phyloP scores from a whole-genome alignment of 768 basidiomycete species.

The Guyanaporus albipodus region DNA sequence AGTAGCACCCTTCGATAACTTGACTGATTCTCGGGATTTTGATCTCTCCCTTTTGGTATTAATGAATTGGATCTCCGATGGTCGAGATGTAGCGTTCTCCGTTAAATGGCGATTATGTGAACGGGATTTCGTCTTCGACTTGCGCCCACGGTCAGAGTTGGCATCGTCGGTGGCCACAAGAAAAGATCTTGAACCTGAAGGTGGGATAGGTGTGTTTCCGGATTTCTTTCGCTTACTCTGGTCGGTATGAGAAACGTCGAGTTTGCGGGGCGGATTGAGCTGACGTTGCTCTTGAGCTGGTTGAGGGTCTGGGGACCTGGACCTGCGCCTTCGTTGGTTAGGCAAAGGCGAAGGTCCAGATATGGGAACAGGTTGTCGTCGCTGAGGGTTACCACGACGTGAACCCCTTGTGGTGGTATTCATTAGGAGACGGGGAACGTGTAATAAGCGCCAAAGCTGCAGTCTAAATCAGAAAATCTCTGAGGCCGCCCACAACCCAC shows the following conservation, averaged over 20 bases:
- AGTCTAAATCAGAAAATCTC: neutral
- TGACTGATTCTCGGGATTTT: conserved; percentile 33
- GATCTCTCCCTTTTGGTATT: conserved; percentile 32
- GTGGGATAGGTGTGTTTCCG: conserved; percentile 8
- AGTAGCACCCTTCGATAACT: conserved; percentile 19
- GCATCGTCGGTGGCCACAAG: conserved; percentile 27
- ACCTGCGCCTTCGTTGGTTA: conserved; percentile 30
- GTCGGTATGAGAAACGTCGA: conserved; percentile 21
- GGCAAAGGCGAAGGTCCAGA: conserved; percentile 14
- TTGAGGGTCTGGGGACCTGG: conserved; percentile 33
- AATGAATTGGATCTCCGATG: neutral
- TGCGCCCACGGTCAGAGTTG: conserved; percentile 31
- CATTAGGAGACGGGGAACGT: conserved; percentile 12
- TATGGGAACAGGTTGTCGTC: conserved; percentile 19
- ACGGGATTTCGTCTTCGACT: conserved; percentile 27
- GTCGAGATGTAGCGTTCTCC: conserved; percentile 19
- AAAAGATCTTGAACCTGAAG: conserved; percentile 23
- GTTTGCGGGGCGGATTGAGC: conserved; percentile 10
- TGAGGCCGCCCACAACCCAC: neutral
- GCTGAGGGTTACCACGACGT: conserved; percentile 25
- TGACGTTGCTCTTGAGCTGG: conserved; percentile 15
- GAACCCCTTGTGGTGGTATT: conserved; percentile 22
- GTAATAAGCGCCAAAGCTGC: neutral
- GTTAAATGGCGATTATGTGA: conserved; percentile 20
- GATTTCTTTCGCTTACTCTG: conserved; percentile 32